phyloP scores from a whole-genome alignment of 2,329 filamentous ascomycete genomes.

The Myriangium duriaei region DNA sequence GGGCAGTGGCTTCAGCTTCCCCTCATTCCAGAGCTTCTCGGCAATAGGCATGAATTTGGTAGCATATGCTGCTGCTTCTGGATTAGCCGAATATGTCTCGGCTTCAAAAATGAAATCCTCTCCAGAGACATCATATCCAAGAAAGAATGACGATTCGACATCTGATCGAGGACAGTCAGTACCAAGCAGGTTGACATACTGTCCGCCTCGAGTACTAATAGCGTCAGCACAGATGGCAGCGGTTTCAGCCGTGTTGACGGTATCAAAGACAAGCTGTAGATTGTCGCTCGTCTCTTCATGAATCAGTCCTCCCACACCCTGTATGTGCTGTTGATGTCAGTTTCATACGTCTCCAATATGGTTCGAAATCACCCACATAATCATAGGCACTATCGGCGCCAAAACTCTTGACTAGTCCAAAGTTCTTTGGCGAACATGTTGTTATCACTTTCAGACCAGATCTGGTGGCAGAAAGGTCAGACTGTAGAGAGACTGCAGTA shows the following conservation, averaged over 20 bases:
- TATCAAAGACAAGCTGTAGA: conserved; percentile 37
- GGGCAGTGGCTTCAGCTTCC: conserved; percentile 33
- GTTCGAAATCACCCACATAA: too few species aligned
- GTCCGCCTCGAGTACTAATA: conserved; percentile 25
- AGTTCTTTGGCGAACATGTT: conserved; percentile 37
- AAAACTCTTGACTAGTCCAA: conserved; percentile 33
- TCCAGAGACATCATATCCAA: conserved; percentile 33
- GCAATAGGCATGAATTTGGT: conserved; percentile 29
- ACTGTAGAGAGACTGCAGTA: too few species aligned
- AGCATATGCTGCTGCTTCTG: conserved; percentile 31
- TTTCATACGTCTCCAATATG: too few species aligned
- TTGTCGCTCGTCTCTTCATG: conserved; percentile 31
- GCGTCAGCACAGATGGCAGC: conserved; percentile 29
- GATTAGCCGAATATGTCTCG: conserved; percentile 21
- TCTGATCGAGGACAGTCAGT: conserved; percentile 18
- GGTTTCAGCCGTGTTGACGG: conserved; percentile 30
- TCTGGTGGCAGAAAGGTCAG: too few species aligned
- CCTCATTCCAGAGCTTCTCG: conserved; percentile 29
- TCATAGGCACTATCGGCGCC: conserved; percentile 40
- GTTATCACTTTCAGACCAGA: conserved; percentile 32
- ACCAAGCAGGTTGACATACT: conserved; percentile 29
- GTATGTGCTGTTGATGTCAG: conserved; percentile 41
- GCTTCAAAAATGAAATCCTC: conserved; percentile 24
- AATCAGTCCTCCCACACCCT: conserved; percentile 35
- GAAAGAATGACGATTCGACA: conserved; percentile 30